Percentiles rank a stretch among this genome's conserved stretches.
phyloP scores from a whole-genome alignment of 208 protist species.

The Wallacemonas sp. region DNA sequence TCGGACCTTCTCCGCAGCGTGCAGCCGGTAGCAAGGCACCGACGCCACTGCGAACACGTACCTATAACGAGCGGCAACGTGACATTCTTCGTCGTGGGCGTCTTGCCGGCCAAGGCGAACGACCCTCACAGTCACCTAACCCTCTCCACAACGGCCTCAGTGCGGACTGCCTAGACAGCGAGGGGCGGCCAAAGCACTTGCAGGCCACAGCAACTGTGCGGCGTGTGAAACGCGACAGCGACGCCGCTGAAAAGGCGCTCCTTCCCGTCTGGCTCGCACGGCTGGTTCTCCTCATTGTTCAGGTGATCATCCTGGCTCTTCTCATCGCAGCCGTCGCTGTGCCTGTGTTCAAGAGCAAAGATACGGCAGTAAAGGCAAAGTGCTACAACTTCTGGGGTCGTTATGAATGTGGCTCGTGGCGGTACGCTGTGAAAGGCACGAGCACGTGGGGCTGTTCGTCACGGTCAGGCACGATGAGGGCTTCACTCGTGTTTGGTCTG shows the following conservation, averaged over 20 bases:
- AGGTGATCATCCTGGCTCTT: background rate
- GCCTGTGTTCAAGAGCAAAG: background rate
- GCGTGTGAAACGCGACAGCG: slow-evolving; percentile 2
- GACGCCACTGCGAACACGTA: no score
- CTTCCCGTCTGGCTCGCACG: background rate
- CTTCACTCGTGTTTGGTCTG: background rate
- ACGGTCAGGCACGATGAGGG: background rate
- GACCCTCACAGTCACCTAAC: background rate
- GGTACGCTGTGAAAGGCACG: background rate
- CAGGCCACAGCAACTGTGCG: background rate
- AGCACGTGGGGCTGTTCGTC: background rate
- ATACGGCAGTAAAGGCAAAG: background rate
- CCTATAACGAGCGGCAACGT: background rate
- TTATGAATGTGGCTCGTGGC: background rate
- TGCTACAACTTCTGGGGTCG: slow-evolving; percentile 7
- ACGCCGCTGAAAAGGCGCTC: background rate
- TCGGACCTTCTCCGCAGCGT: background rate
- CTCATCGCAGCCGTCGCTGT: slow-evolving; percentile 2
- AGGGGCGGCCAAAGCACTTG: background rate
- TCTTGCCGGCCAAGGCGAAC: background rate
- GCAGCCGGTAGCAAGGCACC: no score
- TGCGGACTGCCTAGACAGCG: background rate
- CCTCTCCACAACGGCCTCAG: background rate
- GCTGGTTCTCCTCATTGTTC: background rate
- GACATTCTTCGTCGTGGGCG: slow-evolving; percentile 1